A percentile compares a stretch with the other conserved stretches of the same genome.
phyloP scores from a whole-genome alignment of 306 rosid species.

The Fagus crenata region DNA sequence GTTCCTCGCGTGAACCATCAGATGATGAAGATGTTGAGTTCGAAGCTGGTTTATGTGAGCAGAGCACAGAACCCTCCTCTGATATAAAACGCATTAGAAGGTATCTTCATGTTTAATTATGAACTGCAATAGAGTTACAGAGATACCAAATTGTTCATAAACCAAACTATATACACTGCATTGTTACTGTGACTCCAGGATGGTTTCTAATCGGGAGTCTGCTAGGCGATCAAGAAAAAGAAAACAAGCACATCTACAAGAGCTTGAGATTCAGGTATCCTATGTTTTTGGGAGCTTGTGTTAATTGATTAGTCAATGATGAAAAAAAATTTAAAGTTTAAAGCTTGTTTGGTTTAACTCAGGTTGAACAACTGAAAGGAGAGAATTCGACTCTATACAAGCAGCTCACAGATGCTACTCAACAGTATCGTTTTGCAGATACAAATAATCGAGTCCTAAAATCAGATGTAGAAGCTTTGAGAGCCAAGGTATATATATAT shows the following conservation, averaged over 20 bases:
- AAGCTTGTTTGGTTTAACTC: not conserved
- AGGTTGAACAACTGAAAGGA: conserved; percentile 67
- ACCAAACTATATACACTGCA: not conserved
- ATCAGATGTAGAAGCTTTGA: conserved; percentile 87
- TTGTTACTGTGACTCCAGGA: conserved; percentile 47
- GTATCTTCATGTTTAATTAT: conserved; percentile 30
- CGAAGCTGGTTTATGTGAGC: conserved; percentile 64
- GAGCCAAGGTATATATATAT: conserved; percentile 72
- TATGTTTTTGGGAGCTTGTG: not conserved
- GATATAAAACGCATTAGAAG: conserved; percentile 65
- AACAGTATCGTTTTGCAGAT: conserved; percentile 72
- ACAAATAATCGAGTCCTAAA: conserved; percentile 74
- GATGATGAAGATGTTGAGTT: conserved; percentile 64
- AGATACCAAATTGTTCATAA: not conserved
- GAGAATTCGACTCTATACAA: conserved; percentile 59
- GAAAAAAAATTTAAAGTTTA: not conserved
- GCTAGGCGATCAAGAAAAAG: conserved; percentile 87
- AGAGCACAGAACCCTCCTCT: conserved; percentile 49
- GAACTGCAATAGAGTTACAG: not conserved
- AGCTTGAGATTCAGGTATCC: conserved; percentile 75
- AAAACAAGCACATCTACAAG: conserved; percentile 69
- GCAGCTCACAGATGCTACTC: conserved; percentile 60
- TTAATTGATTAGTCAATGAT: not conserved
- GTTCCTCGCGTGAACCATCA: conserved; percentile 71
- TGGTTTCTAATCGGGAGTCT: conserved; percentile 72